A percentile compares a stretch with the other conserved stretches of the same genome.
These are phyloP conservation scores for Fusarium staphyleae DNA, from an alignment of 2,329 filamentous ascomycete species.

Conservation along the genomic window DNA sequence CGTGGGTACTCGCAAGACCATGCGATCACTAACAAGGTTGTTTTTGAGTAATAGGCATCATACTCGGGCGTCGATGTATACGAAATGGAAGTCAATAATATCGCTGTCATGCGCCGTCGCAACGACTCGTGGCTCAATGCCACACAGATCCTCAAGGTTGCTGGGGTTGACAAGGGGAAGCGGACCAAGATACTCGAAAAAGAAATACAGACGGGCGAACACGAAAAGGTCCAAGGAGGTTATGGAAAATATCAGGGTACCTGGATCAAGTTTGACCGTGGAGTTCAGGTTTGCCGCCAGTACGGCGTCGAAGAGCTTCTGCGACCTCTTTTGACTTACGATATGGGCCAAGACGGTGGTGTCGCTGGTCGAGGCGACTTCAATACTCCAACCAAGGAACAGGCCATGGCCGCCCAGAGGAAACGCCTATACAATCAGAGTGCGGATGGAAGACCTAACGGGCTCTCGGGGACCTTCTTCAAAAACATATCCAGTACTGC, in stretches of 20 bases:
- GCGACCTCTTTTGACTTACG: slow-evolving; percentile 77
- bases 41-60: slow-evolving; percentile 64
- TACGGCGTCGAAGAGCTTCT: slow-evolving; percentile 80
- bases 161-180: slow-evolving; percentile 96
- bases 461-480: slow-evolving; percentile 87
- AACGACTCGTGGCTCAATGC: slow-evolving; percentile 97
- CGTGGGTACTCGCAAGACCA: background rate
- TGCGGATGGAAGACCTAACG: slow-evolving; percentile 71
- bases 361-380: slow-evolving; percentile 75
- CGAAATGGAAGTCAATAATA: slow-evolving; percentile 94
- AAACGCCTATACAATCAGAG: slow-evolving; percentile 84
- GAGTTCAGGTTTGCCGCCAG: slow-evolving; percentile 87
- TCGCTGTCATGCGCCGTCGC: slow-evolving; percentile 95
- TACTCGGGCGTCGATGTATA: slow-evolving; percentile 97
- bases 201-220: slow-evolving; percentile 93
- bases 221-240: slow-evolving; percentile 97
- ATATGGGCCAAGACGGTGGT: slow-evolving; percentile 79
- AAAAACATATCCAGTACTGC: slow-evolving; percentile 95
- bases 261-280: slow-evolving; percentile 94
- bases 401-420: slow-evolving; percentile 94
- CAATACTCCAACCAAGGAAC: slow-evolving; percentile 97
- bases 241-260: slow-evolving; percentile 99
- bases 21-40: slow-evolving; percentile 26
- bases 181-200: slow-evolving; percentile 98
- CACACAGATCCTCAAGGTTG: slow-evolving; percentile 97